Conservation (phyloP, 176 grass and related monocot species). For the Luzula sylvatica region DNA sequence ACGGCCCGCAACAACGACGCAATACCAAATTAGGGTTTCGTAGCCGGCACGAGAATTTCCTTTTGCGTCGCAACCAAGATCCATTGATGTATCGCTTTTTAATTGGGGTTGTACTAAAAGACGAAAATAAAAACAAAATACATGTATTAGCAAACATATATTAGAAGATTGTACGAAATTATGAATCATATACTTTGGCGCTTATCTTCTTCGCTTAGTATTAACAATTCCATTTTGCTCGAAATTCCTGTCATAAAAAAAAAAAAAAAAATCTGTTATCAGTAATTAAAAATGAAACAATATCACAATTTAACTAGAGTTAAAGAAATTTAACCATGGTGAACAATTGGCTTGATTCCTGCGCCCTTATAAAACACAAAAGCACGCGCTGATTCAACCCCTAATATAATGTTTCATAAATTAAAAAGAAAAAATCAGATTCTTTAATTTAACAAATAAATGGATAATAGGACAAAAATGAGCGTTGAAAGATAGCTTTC, state of each 20-base stretch:
- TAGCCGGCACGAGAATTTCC: constrained; percentile 71
- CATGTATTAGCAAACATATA: constrained; percentile 1
- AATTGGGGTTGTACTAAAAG: constrained; percentile 59
- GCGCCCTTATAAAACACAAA: constrained; percentile 68
- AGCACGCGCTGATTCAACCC: constrained; percentile 79
- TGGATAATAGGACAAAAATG: too few relatives aligned
- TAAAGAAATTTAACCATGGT: too few relatives aligned
- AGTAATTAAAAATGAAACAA: constrained; percentile 58
- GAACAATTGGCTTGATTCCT: too few relatives aligned
- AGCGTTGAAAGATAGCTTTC: too few relatives aligned
- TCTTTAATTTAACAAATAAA: too few relatives aligned
- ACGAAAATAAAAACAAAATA: not conserved
- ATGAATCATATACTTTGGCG: constrained; percentile 48
- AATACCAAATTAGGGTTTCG: constrained; percentile 76
- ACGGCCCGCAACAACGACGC: constrained; percentile 68
- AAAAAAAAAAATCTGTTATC: constrained; percentile 50
- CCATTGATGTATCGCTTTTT: constrained; percentile 70
- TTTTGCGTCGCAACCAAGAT: constrained; percentile 91
- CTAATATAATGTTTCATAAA: too few relatives aligned
- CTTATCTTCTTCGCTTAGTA: constrained; percentile 84
- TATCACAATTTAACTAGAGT: too few relatives aligned
- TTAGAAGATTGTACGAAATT: too few relatives aligned
- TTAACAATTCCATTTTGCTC: constrained; percentile 47
- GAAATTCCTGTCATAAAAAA: constrained; percentile 44
- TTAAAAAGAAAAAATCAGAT: too few relatives aligned